Percentiles rank a stretch among this genome's conserved stretches.
Conservation (phyloP, 2,329 filamentous ascomycete genomes). For the Daldinia sp. region DNA sequence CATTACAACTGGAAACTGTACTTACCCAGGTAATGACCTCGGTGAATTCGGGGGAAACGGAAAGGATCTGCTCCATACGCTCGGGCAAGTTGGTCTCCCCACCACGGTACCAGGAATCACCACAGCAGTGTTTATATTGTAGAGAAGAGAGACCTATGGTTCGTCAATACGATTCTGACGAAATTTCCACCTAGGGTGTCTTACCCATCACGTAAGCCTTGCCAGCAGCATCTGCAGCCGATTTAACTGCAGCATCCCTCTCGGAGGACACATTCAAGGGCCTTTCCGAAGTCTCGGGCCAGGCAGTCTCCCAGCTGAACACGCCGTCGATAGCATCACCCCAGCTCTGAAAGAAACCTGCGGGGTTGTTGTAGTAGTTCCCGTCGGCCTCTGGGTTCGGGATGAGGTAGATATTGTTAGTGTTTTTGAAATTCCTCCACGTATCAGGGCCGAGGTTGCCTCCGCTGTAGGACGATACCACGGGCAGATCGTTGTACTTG, state of each 20-base stretch:
- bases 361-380: constrained; percentile 51
- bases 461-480: constrained; percentile 51
- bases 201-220: constrained; percentile 54
- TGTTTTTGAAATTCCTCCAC: constrained; percentile 49
- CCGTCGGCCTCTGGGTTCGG: constrained; percentile 51
- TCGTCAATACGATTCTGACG: constrained; percentile 14
- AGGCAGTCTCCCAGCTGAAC: constrained; percentile 56
- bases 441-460: constrained; percentile 44
- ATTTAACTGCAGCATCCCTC: constrained; percentile 44
- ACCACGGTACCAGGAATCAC: constrained; percentile 50
- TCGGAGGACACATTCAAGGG: constrained; percentile 48
- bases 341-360: constrained; percentile 50
- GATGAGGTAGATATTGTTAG: constrained; percentile 51
- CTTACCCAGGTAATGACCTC: constrained; percentile 53
- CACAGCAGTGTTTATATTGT: constrained; percentile 52
- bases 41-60: constrained; percentile 50
- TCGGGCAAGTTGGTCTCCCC: constrained; percentile 53
- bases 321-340: constrained; percentile 52
- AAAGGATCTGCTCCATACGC: constrained; percentile 54
- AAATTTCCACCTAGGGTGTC: background rate
- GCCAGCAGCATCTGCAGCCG: constrained; percentile 41
- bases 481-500: constrained; percentile 47
- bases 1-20: background rate
- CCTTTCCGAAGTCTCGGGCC: constrained; percentile 49
- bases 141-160: constrained; percentile 47